These are phyloP conservation scores for Hypoxylon sp. DNA, from an alignment of 2,329 filamentous ascomycete genomes.

Conservation along the genomic window DNA sequence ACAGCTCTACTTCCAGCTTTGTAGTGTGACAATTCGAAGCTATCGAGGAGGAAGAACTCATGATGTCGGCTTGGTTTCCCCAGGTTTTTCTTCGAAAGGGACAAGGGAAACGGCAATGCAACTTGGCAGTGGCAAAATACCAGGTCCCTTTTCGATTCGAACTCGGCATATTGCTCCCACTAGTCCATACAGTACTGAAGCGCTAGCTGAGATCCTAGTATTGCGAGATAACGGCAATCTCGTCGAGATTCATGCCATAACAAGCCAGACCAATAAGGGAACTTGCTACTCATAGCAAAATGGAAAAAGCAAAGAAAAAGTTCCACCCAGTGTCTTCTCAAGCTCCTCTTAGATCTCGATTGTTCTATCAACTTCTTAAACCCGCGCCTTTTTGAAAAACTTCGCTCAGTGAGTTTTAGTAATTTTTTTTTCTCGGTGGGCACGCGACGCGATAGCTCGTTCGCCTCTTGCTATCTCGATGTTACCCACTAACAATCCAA, in stretches of 20 bases:
- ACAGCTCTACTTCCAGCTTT: constrained; percentile 15
- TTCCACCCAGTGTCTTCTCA: constrained; percentile 4
- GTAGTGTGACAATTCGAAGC: constrained; percentile 23
- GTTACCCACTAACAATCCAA: constrained; percentile 25
- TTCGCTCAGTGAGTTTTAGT: constrained; percentile 5
- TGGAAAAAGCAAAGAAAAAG: constrained; percentile 4
- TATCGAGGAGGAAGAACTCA: constrained; percentile 30
- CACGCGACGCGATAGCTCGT: constrained; percentile 18
- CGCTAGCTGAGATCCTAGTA: constrained; percentile 16
- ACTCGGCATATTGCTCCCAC: constrained; percentile 1
- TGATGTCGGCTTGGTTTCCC: constrained; percentile 39
- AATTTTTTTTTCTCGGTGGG: background rate
- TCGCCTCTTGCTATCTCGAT: constrained; percentile 5
- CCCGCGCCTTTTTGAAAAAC: constrained; percentile 1
- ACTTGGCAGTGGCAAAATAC: constrained; percentile 42
- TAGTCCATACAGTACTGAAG: constrained; percentile 3
- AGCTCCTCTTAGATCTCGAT: constrained; percentile 4
- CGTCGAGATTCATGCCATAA: constrained; percentile 31
- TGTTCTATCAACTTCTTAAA: constrained; percentile 11
- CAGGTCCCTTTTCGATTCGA: constrained; percentile 10
- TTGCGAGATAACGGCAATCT: constrained; percentile 36
- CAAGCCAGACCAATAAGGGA: constrained; percentile 15
- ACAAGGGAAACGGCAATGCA: constrained; percentile 34
- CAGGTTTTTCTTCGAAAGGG: constrained; percentile 28
- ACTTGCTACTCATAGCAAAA: constrained; percentile 6